Percentiles rank a stretch among this genome's conserved stretches.
Evolutionary conservation across 139 green algal genomes (phyloP).

Genomic region (Edaphochlamys debaryana): DNA sequence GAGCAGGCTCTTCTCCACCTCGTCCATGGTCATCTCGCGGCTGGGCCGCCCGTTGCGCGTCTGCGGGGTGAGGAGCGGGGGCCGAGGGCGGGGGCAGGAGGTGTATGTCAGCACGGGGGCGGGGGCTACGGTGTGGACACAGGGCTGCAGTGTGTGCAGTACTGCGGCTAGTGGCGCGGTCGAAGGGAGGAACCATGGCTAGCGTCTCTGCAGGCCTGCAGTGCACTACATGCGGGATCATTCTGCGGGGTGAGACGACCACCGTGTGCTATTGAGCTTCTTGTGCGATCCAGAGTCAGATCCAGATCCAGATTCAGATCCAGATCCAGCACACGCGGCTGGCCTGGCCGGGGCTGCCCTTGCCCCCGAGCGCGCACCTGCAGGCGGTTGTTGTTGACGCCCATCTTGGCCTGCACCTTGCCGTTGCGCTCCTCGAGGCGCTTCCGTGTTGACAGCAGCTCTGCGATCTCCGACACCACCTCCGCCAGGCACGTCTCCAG

Average conservation of each 20-base stretch:
- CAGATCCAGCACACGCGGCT: no score
- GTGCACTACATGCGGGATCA: no score
- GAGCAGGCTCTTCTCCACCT: slow-evolving; percentile 49
- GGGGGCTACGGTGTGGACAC: neutral
- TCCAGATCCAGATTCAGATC: no score
- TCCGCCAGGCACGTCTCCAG: slow-evolving; percentile 26
- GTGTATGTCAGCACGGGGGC: no score
- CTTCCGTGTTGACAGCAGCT: slow-evolving; percentile 20
- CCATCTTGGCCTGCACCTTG: slow-evolving; percentile 48
- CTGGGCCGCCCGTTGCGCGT: slow-evolving; percentile 30
- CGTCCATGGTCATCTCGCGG: slow-evolving; percentile 58
- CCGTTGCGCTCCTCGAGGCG: slow-evolving; percentile 43
- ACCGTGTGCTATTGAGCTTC: no score
- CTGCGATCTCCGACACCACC: slow-evolving; percentile 41
- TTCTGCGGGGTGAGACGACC: no score
- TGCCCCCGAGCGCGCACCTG: slow-evolving; percentile 43
- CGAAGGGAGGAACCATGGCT: no score
- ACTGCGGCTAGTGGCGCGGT: no score
- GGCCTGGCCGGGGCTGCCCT: no score
- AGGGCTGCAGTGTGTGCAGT: neutral
- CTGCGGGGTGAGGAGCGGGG: neutral
- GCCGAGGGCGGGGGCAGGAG: no score
- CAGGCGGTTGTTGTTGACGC: slow-evolving; percentile 45
- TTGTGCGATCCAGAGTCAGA: no score
- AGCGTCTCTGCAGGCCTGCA: no score